Conservation (phyloP, 169 alveolate genomes). For the Theileria annulata region DNA sequence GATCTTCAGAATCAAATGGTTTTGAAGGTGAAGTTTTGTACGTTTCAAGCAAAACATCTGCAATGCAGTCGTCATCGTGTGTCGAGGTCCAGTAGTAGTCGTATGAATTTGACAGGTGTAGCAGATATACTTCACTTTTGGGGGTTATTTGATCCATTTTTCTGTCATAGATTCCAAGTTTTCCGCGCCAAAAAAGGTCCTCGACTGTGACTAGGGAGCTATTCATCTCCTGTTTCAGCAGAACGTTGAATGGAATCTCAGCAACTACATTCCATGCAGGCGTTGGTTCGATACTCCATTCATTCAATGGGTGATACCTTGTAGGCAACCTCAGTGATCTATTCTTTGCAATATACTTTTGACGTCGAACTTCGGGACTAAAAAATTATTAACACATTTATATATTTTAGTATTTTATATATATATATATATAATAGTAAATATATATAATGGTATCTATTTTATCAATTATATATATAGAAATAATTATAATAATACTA, state of each 20-base stretch:
- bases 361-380: constrained; percentile 73
- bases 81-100: constrained; percentile 85
- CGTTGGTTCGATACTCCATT: constrained; percentile 91
- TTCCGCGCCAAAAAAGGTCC: constrained; percentile 87
- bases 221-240: constrained; percentile 82
- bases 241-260: constrained; percentile 83
- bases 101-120: constrained; percentile 66
- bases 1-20: background rate
- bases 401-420: background rate
- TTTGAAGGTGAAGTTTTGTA: constrained; percentile 25
- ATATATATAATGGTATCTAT: too few species aligned
- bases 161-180: constrained; percentile 79
- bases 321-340: constrained; percentile 78
- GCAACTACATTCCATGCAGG: constrained; percentile 85
- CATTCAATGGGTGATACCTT: constrained; percentile 86
- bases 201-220: constrained; percentile 70
- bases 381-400: constrained; percentile 1
- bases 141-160: constrained; percentile 83
- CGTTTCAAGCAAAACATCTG: constrained; percentile 67
- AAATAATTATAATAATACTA: background rate
- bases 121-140: constrained; percentile 73
- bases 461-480: too few species aligned
- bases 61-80: constrained; percentile 81
- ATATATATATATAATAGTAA: background rate
- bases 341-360: constrained; percentile 72